A percentile compares a stretch with the other conserved stretches of the same genome.
These are phyloP conservation scores for Phytophthora podocarpi DNA, from an alignment of 352 stramenopile species.

Conservation along the genomic window DNA sequence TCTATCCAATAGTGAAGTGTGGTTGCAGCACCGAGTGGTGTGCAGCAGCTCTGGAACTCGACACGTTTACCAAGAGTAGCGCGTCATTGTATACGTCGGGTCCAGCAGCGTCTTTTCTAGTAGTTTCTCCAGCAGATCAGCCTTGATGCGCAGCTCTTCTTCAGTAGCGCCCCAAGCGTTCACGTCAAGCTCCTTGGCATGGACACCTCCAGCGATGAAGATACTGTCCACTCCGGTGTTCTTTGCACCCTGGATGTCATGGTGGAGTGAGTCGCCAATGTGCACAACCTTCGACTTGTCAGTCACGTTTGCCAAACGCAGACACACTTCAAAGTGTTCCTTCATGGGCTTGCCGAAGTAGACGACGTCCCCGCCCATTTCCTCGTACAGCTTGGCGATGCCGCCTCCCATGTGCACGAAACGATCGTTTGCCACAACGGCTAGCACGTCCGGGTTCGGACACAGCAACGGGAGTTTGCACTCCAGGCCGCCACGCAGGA, in stretches of 20 bases:
- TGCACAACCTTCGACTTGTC: conserved; percentile 52
- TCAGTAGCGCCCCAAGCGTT: conserved; percentile 31
- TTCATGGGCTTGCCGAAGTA: conserved; percentile 89
- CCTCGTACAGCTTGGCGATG: conserved; percentile 84
- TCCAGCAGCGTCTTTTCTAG: conserved; percentile 27
- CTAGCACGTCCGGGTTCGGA: conserved; percentile 89
- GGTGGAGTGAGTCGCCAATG: conserved; percentile 71
- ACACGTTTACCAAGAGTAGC: conserved; percentile 42
- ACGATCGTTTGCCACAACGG: conserved; percentile 60
- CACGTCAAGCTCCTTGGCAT: conserved; percentile 50
- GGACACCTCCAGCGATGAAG: conserved; percentile 65
- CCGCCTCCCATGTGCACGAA: conserved; percentile 71
- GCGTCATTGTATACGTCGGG: conserved; percentile 37
- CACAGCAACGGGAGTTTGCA: conserved; percentile 80
- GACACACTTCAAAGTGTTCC: conserved; percentile 76
- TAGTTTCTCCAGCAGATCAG: conserved; percentile 30
- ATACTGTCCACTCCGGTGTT: conserved; percentile 58
- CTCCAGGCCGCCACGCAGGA: conserved; percentile 56
- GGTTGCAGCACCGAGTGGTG: no score
- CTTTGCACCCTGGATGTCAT: conserved; percentile 64
- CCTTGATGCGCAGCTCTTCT: conserved; percentile 34
- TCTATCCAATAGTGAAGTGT: conserved; percentile 6
- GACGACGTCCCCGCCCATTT: conserved; percentile 67
- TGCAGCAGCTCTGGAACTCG: neutral
- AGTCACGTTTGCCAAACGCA: conserved; percentile 38